Conservation (phyloP, 495 filamentous ascomycete genomes). For the Penicillium roqueforti region DNA sequence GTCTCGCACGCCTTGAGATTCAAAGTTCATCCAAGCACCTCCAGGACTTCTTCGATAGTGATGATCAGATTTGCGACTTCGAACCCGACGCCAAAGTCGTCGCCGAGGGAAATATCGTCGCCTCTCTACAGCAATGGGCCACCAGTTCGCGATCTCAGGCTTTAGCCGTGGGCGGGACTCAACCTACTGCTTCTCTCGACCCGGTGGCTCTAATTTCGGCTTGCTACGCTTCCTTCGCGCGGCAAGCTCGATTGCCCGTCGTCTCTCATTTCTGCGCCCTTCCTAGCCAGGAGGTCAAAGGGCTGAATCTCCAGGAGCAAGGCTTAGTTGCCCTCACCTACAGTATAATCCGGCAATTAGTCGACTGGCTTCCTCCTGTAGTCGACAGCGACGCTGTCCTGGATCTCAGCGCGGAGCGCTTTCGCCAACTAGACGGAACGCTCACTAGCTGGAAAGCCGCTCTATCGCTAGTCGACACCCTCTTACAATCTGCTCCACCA, state of each 20-base stretch:
- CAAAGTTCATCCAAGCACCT: constrained; percentile 42
- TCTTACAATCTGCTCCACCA: constrained; percentile 40
- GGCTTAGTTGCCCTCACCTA: constrained; percentile 44
- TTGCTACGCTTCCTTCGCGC: constrained; percentile 35
- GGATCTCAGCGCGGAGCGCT: constrained; percentile 37
- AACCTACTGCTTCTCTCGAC: constrained; percentile 23
- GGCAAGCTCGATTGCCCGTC: constrained; percentile 34
- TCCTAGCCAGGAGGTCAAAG: constrained; percentile 20
- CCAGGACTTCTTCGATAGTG: constrained; percentile 40
- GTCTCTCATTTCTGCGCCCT: constrained; percentile 44
- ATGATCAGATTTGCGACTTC: constrained; percentile 36
- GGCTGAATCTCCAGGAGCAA: constrained; percentile 29
- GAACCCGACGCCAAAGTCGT: constrained; percentile 31
- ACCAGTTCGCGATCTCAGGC: constrained; percentile 36
- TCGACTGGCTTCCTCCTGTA: constrained; percentile 42
- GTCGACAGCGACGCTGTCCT: constrained; percentile 37
- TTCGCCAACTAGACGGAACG: constrained; percentile 38
- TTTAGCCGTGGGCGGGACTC: constrained; percentile 37
- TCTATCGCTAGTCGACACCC: constrained; percentile 36
- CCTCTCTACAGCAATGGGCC: constrained; percentile 38
- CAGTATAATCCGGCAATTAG: constrained; percentile 47
- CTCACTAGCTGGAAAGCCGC: constrained; percentile 41
- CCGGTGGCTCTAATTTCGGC: constrained; percentile 39
- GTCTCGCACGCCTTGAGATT: constrained; percentile 38
- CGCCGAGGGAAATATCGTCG: constrained; percentile 32